Base-by-base conservation (phyloP, 192 early-diverging fungal genomes). In the Physocladia obscura region DNA sequence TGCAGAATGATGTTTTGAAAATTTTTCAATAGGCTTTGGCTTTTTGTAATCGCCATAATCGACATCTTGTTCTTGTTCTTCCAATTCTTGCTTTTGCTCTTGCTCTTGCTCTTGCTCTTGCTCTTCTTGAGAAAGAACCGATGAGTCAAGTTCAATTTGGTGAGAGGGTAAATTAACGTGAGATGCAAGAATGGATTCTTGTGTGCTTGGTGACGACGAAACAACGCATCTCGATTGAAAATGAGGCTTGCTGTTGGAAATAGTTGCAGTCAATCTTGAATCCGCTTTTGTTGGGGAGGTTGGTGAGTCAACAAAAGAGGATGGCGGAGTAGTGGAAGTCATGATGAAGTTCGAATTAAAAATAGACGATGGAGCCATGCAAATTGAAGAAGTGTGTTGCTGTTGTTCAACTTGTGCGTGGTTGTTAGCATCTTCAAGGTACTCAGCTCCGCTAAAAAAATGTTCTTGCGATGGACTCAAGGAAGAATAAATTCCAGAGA, bases 361-460 rank as follows among this genome's bases (percentile, higher is more conserved):
- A 30, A 58, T 17, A 13, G 52, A 34, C 11, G 57, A 31, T 30
- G 57, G 57, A 30, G 57, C 57, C 57, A 58, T 58, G 57, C 57
- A 58, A 58, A 58, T 58, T 30, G 57, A 58, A 58, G 57, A 58
- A 29, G n/a, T n/a, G n/a, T n/a, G n/a, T n/a, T n/a, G n/a, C n/a
- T n/a, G n/a, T n/a, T n/a, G n/a, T n/a, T n/a, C n/a, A n/a, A n/a
- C n/a, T n/a, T n/a, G n/a, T n/a, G n/a, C n/a, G n/a, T 44, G 40
- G n/a, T 44, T 8, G n/a, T 13, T 8, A 44, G 40, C 8, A 44
- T 44, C 40, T 8, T 44, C n/a, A n/a, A 44, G 40, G 40, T 13
- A 44, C 8, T 44, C 40, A 8, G 40, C 8, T 44, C n/a, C 40
- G 40, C 40, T 44, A n/a, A 44, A 44, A 44, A 44, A 44, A 13